Evolutionary conservation across 257 asterid species (phyloP).

Genomic region (Solanum rostratum): DNA sequence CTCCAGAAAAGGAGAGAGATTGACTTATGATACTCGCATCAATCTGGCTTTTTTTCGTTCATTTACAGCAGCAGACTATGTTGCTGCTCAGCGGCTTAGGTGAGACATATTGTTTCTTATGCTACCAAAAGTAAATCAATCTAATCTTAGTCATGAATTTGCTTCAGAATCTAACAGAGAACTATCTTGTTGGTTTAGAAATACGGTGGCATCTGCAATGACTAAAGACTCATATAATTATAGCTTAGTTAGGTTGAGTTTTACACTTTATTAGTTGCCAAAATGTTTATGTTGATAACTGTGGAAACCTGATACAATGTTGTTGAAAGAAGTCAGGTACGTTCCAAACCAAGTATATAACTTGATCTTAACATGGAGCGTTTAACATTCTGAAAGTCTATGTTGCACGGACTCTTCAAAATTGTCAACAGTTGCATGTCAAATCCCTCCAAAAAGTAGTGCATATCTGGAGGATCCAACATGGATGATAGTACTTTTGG

Average conservation of each 20-base stretch:
- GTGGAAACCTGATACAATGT: neutral
- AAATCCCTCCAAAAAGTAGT: no score
- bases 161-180: neutral
- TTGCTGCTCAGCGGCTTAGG: conserved; percentile 95
- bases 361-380: neutral
- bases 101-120: conserved; percentile 6
- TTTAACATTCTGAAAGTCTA: neutral
- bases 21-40: conserved; percentile 70
- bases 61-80: conserved; percentile 83
- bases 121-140: neutral
- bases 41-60: conserved; percentile 81
- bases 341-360: neutral
- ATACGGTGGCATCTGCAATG: neutral
- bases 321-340: neutral
- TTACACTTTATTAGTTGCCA: neutral
- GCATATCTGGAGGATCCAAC: no score
- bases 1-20: conserved; percentile 45
- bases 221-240: neutral
- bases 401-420: no score
- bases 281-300: neutral
- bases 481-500: no score
- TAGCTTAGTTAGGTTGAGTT: neutral
- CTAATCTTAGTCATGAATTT: neutral
- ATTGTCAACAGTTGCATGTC: no score
- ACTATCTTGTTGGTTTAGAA: neutral